Percentiles rank a stretch among this genome's conserved stretches.
Evolutionary conservation across 2,329 filamentous ascomycete genomes (phyloP).

Genomic region (Annulohypoxylon truncatum): DNA sequence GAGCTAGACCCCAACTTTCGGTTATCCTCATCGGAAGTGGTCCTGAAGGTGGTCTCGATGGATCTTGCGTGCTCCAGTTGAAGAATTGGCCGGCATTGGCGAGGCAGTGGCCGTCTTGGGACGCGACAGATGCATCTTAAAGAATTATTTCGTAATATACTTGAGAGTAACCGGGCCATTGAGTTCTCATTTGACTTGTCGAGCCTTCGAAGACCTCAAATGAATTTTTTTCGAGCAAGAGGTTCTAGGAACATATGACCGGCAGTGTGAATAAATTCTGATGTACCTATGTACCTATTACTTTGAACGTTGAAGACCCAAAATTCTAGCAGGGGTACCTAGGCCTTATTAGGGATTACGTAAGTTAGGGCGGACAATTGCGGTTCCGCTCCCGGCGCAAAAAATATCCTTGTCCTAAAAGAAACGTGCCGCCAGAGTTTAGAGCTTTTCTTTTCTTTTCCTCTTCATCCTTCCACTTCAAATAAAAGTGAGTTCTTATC

Average conservation of each 20-base stretch:
- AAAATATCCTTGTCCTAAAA: constrained; percentile 44
- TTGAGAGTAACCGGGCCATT: constrained; percentile 35
- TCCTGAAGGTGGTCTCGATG: constrained; percentile 12
- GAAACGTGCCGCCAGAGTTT: constrained; percentile 38
- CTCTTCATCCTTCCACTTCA: constrained; percentile 99
- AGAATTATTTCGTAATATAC: constrained; percentile 17
- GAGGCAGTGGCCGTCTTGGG: constrained; percentile 20
- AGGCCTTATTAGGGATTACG: neutral
- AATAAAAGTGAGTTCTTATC: constrained; percentile 80
- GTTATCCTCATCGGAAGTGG: constrained; percentile 11
- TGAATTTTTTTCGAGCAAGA: neutral
- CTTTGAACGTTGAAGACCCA: neutral
- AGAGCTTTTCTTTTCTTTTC: constrained; percentile 59
- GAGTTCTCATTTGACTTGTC: constrained; percentile 9
- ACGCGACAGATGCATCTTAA: constrained; percentile 30
- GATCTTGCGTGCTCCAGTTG: constrained; percentile 13
- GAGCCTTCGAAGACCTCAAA: neutral
- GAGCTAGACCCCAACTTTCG: neutral
- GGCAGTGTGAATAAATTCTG: neutral
- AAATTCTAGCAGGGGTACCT: neutral
- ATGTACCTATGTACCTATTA: constrained; percentile 11
- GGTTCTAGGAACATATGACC: constrained; percentile 6
- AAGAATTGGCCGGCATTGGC: constrained; percentile 19
- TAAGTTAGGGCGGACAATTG: constrained; percentile 52
- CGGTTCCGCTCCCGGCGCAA: constrained; percentile 46